Conservation (phyloP, 257 asterid genomes). For the Anisodus acutangulus region DNA sequence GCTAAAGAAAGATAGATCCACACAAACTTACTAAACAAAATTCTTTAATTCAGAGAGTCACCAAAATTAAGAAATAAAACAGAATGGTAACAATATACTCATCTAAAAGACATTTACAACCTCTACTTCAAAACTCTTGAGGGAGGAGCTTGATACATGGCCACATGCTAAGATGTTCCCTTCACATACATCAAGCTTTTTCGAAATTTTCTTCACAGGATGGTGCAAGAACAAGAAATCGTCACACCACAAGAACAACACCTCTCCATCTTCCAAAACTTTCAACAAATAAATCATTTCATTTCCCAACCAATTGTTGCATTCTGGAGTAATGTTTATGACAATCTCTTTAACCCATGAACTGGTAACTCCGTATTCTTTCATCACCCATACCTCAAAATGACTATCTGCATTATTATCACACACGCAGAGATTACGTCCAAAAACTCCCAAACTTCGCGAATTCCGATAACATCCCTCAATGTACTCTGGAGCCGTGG, state of each 20-base stretch:
- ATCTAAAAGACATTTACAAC: background rate
- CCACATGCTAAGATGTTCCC: background rate
- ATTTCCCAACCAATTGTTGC: slow-evolving; percentile 38
- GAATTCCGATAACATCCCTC: background rate
- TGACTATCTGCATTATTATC: slow-evolving; percentile 39
- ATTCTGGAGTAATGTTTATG: slow-evolving; percentile 38
- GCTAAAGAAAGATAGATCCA: no score
- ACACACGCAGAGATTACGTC: slow-evolving; percentile 46
- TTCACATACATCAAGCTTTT: background rate
- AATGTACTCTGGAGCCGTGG: slow-evolving; percentile 34
- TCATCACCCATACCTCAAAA: slow-evolving; percentile 59
- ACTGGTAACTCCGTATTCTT: slow-evolving; percentile 47
- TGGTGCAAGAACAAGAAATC: slow-evolving; percentile 31
- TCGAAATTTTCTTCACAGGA: background rate
- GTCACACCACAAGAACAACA: slow-evolving; percentile 53
- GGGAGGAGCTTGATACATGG: slow-evolving; percentile 2
- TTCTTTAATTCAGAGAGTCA: background rate
- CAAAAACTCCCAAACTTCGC: slow-evolving; percentile 45
- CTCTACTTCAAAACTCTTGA: background rate
- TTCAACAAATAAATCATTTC: slow-evolving; percentile 43
- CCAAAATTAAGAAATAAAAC: background rate
- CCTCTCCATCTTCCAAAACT: slow-evolving; percentile 47
- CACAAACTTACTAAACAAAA: no score
- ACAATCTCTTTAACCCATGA: slow-evolving; percentile 53
- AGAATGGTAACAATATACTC: background rate